phyloP scores from a whole-genome alignment of 2,329 filamentous ascomycete species.

The Neopestalotiopsis sp. region DNA sequence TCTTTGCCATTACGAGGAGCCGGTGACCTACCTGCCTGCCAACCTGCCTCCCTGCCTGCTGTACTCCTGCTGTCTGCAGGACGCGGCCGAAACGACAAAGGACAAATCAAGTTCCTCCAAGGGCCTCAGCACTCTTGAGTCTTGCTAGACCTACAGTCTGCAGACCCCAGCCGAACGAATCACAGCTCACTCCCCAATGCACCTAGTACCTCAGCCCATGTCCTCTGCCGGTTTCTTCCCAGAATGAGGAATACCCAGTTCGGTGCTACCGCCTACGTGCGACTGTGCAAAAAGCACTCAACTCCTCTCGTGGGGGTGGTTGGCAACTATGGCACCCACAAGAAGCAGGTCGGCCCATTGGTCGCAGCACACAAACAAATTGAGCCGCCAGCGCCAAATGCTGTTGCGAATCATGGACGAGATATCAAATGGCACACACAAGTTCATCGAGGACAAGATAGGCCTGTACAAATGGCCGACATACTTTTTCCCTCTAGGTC shows the following conservation, averaged over 20 bases:
- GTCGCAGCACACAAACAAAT: not conserved
- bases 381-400: not conserved
- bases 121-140: constrained; percentile 1
- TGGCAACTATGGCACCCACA: constrained; percentile 9
- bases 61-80: constrained; percentile 6
- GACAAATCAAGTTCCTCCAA: constrained; percentile 23
- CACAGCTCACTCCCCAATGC: constrained; percentile 4
- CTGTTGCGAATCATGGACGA: not conserved
- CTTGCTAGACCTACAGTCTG: constrained; percentile 17
- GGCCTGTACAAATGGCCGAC: not conserved
- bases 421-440: not conserved
- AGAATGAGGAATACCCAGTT: not conserved
- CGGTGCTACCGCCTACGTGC: too few relatives aligned
- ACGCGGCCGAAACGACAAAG: constrained; percentile 5
- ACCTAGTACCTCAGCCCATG: not conserved
- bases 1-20: constrained; percentile 9
- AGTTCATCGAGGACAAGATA: not conserved
- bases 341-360: constrained; percentile 7
- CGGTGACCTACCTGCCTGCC: not conserved
- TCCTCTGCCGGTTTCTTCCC: constrained; percentile 6
- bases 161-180: constrained; percentile 11
- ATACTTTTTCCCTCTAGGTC: not conserved
- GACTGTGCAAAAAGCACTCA: not conserved
- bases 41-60: too few relatives aligned
- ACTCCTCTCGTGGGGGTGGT: not conserved